Base-by-base conservation (phyloP, 2,329 filamentous ascomycete genomes). In the Fusarium sp. region DNA sequence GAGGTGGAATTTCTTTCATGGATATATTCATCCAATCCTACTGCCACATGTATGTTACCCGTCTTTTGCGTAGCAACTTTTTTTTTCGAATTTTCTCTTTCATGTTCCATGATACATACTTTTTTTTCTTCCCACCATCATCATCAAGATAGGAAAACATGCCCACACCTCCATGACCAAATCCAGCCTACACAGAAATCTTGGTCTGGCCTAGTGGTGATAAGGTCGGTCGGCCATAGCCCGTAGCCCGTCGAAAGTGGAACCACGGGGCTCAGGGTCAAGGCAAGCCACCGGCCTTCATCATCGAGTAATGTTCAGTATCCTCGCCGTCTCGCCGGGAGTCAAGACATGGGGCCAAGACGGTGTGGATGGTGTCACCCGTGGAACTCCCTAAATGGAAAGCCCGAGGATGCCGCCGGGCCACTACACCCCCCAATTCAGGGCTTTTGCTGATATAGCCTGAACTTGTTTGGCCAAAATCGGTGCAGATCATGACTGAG, bases 301-400 rank as follows among this genome's bases (percentile, higher is more conserved):
- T 53, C 39, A 48, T 69, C 66, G 66, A 69, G 66, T 69, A 69
- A 69, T 69, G 65, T 63, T 48, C 56, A 55, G 68, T 65, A 48
- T 50, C 63, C 53, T 68, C 70, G 72, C 66, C 69, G 70, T 56
- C 62, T 60, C 35, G 48, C 72, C 64, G 68, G 72, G 63, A 63
- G 63, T 60, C 64, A 72, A 59, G 51, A 58, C 50, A 44, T 42
- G 39, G 35, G 32, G 35, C 41, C 28, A 71, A 54, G 63, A 66
- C 68, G 65, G 54, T 69, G 60, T 74, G 65, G 72, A 74, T 76
- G 63, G 63, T 73, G 70, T 71, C 62, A 69, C 60, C 38, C 47
- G 61, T 72, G 64, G 53, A 53, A 66, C 51, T 72, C 74, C 76
- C 75, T 77, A 77, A 63, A 44, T 56, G 75, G 75, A 74, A 78